A percentile compares a stretch with the other conserved stretches of the same genome.
Conservation (phyloP, 441 rosid species). For the Eugenia klotzschiana region DNA sequence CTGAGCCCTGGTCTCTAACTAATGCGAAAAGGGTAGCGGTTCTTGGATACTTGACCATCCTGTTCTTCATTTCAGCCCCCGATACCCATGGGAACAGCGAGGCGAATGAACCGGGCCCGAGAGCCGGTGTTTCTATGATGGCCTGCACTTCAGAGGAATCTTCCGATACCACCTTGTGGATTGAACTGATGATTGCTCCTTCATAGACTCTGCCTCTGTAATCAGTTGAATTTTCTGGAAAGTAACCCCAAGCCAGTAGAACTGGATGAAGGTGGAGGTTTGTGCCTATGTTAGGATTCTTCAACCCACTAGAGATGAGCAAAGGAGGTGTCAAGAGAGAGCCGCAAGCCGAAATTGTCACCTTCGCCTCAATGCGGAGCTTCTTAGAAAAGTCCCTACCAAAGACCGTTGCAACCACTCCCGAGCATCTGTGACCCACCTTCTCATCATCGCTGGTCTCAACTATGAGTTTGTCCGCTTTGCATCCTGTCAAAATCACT, state of each 20-base stretch:
- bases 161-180: slow-evolving; percentile 34
- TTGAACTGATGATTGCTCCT: slow-evolving; percentile 82
- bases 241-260: slow-evolving; percentile 78
- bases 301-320: slow-evolving; percentile 65
- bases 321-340: slow-evolving; percentile 72
- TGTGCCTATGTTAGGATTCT: slow-evolving; percentile 49
- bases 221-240: slow-evolving; percentile 33
- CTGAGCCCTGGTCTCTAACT: slow-evolving; percentile 51
- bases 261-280: slow-evolving; percentile 86
- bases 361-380: slow-evolving; percentile 54
- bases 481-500: slow-evolving; percentile 67
- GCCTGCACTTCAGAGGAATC: slow-evolving; percentile 28
- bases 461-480: slow-evolving; percentile 52
- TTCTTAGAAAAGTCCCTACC: slow-evolving; percentile 23
- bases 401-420: slow-evolving; percentile 33
- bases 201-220: slow-evolving; percentile 43
- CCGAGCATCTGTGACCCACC: slow-evolving; percentile 51
- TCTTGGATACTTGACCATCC: slow-evolving; percentile 60
- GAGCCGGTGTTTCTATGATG: slow-evolving; percentile 58
- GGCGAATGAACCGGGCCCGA: slow-evolving; percentile 50
- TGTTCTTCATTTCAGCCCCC: slow-evolving; percentile 46
- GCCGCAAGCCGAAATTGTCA: slow-evolving; percentile 72
- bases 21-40: slow-evolving; percentile 49
- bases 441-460: slow-evolving; percentile 15
- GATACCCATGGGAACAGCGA: slow-evolving; percentile 61